Conservation (phyloP, 768 basidiomycete species). For the Boletus rubescentipes region DNA sequence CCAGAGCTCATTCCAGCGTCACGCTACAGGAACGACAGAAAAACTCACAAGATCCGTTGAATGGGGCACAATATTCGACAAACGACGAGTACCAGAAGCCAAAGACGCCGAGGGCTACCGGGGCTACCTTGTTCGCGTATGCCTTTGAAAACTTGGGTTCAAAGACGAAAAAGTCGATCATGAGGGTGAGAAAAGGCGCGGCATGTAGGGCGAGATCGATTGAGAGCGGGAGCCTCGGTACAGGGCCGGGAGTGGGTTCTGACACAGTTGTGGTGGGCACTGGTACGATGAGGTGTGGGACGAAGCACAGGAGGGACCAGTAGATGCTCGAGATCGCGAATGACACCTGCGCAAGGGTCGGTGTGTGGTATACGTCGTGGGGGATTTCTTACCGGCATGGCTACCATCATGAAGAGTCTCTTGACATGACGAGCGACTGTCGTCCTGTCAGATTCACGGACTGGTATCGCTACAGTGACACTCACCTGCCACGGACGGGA, state of each 20-base stretch:
- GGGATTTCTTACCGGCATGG: constrained; percentile 53
- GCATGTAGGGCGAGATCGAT: constrained; percentile 69
- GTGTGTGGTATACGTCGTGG: not conserved
- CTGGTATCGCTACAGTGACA: not conserved
- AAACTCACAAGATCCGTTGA: constrained; percentile 61
- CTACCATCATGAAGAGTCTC: constrained; percentile 56
- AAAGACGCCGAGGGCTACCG: constrained; percentile 20
- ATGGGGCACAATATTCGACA: constrained; percentile 64
- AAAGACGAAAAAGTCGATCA: constrained; percentile 67
- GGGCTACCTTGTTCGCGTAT: constrained; percentile 14
- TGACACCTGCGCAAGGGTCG: not conserved
- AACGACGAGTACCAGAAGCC: constrained; percentile 56
- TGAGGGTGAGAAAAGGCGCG: constrained; percentile 53
- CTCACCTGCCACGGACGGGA: constrained; percentile 38
- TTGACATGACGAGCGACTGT: constrained; percentile 43
- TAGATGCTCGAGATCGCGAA: constrained; percentile 57
- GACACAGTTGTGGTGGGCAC: not conserved
- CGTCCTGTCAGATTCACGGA: not conserved
- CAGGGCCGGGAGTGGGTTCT: not conserved
- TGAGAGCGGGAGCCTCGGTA: constrained; percentile 39
- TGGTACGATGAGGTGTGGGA: constrained; percentile 52
- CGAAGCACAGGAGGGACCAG: constrained; percentile 59
- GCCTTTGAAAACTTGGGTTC: constrained; percentile 51
- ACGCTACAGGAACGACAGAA: not conserved
- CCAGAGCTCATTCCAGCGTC: no score